These are phyloP conservation scores for Backusella sp. DNA, from an alignment of 192 early-diverging fungal genomes.

Conservation along the genomic window DNA sequence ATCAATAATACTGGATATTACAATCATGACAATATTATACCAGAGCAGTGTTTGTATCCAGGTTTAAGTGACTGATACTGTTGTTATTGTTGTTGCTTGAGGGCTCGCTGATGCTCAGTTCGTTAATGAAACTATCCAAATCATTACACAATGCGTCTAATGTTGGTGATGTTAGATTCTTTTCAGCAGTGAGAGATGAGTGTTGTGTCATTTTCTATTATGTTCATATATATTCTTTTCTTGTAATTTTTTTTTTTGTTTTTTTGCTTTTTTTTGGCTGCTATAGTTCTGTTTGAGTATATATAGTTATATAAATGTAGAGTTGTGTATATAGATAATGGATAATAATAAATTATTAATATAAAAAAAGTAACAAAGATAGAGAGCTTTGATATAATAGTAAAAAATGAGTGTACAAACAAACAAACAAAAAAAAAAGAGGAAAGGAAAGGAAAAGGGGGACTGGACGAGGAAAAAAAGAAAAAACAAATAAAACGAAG, in stretches of 20 bases:
- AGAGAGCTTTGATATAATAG: neutral
- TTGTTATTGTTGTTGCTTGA: neutral
- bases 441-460: neutral
- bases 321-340: neutral
- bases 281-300: neutral
- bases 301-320: neutral
- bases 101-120: constrained; percentile 11
- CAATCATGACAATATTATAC: neutral
- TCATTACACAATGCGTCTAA: constrained; percentile 22
- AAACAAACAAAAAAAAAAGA: neutral
- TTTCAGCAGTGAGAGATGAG: constrained; percentile 1
- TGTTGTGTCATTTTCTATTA: constrained; percentile 4
- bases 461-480: neutral
- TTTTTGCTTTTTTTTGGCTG: neutral
- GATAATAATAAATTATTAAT: neutral
- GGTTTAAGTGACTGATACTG: neutral
- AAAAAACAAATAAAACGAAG: neutral
- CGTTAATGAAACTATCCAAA: constrained; percentile 26
- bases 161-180: constrained; percentile 1
- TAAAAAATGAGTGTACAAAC: constrained; percentile 2
- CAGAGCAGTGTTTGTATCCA: neutral
- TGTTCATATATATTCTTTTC: neutral
- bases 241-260: neutral
- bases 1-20: neutral
- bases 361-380: neutral